A percentile compares a stretch with the other conserved stretches of the same genome.
These are phyloP conservation scores for Ogataea hybrid DNA, from an alignment of 1,139 yeast species.

Conservation along the genomic window DNA sequence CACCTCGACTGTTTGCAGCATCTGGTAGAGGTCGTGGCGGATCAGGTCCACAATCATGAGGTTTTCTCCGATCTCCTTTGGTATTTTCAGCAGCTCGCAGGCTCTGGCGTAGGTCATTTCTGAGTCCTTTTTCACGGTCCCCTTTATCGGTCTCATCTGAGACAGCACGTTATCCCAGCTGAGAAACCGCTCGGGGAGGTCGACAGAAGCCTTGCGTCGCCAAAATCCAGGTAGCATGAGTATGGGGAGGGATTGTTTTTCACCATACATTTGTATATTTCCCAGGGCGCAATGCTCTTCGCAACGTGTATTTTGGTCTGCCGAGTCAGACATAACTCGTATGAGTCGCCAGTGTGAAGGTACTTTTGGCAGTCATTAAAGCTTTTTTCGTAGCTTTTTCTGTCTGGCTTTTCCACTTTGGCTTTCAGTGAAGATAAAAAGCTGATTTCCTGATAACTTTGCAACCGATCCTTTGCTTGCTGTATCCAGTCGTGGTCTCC, in stretches of 20 bases:
- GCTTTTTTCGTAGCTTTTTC: conserved; percentile 50
- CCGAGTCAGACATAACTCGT: conserved; percentile 88
- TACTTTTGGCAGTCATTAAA: conserved; percentile 67
- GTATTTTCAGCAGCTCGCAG: conserved; percentile 63
- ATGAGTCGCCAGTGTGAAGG: conserved; percentile 82
- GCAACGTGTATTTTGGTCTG: conserved; percentile 63
- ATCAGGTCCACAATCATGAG: conserved; percentile 96
- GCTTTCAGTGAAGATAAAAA: conserved; percentile 18
- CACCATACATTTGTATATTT: conserved; percentile 70
- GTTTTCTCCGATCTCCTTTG: conserved; percentile 94
- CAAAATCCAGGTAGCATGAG: conserved; percentile 75
- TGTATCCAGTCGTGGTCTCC: conserved; percentile 41
- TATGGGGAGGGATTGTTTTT: conserved; percentile 88
- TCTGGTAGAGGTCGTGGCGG: conserved; percentile 81
- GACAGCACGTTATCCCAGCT: conserved; percentile 66
- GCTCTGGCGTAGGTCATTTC: conserved; percentile 58
- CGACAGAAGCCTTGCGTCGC: conserved; percentile 64
- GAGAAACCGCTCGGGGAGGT: conserved; percentile 95
- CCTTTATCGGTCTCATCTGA: conserved; percentile 92
- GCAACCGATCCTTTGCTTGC: not conserved
- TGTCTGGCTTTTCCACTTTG: conserved; percentile 51
- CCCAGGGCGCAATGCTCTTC: conserved; percentile 59
- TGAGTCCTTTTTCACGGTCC: conserved; percentile 75
- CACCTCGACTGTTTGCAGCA: conserved; percentile 67
- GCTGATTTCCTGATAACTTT: not conserved